These are phyloP conservation scores for Phycomyces blakesleeanus DNA, from an alignment of 192 early-diverging fungal genomes.

Conservation along the genomic window DNA sequence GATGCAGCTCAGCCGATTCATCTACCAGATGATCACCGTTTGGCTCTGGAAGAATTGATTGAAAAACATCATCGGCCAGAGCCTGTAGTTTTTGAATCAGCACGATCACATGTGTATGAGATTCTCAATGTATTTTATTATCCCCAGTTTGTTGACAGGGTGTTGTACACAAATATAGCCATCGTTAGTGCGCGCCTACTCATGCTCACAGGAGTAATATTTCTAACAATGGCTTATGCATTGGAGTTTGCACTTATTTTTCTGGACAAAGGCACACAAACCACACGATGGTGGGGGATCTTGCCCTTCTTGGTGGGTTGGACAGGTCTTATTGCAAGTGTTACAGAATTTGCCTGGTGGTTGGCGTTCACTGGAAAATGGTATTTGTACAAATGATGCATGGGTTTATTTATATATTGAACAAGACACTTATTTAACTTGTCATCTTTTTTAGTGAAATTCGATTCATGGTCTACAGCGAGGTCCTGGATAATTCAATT, in stretches of 20 bases:
- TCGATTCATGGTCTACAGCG: slow-evolving; percentile 18
- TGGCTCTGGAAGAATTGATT: slow-evolving; percentile 35
- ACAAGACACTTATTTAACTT: background rate
- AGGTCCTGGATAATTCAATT: slow-evolving; percentile 22
- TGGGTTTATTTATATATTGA: background rate
- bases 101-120: slow-evolving; percentile 39
- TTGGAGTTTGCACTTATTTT: slow-evolving; percentile 42
- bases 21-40: slow-evolving; percentile 37
- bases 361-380: slow-evolving; percentile 28
- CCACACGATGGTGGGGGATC: slow-evolving; percentile 29
- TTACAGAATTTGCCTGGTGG: slow-evolving; percentile 36
- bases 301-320: slow-evolving; percentile 36
- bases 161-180: slow-evolving; percentile 39
- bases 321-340: slow-evolving; percentile 28
- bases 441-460: slow-evolving; percentile 9
- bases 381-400: no score
- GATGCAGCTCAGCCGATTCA: slow-evolving; percentile 29
- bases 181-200: slow-evolving; percentile 8
- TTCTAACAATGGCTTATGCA: slow-evolving; percentile 30
- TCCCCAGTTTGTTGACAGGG: slow-evolving; percentile 35
- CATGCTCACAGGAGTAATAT: slow-evolving; percentile 21
- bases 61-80: slow-evolving; percentile 39
- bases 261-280: slow-evolving; percentile 19
- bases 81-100: slow-evolving; percentile 42
- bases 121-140: slow-evolving; percentile 44